Evolutionary conservation across 371 early-diverging fungal species (phyloP), one percentile per base, ranked within the genome.

Genomic region (Neoconidiobolus thromboides): DNA sequence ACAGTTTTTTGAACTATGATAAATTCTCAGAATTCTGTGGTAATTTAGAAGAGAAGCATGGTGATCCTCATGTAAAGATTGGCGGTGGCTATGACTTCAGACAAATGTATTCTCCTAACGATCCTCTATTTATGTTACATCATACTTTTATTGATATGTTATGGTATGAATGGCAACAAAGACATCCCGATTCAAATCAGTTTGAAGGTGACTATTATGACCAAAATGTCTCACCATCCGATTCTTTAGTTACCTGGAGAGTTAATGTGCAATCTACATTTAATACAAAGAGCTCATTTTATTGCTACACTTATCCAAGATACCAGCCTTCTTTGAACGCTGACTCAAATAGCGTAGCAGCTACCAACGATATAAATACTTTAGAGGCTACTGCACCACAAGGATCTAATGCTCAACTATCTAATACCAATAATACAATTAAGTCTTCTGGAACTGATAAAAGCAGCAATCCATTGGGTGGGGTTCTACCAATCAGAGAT

Each of bases 91-190:
- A 54, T 14, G 52, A 51, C 26, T 38, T 50, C 4, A 43, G 43
- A 4, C 40, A 38, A 3, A 49, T 60, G 50, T 12, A 6, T 44
- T 12, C 41, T 48, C 56, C 56, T 3, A 60, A 14, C 12, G 50
- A 47, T 37, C 60, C 60, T 4, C 15, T 49, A 2, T 60, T 60
- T 42, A 50, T 3, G 6, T 10, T 50, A 41, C 60, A 60, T 40
- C 60, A 60, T 42, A 10, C 14, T 14, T 40, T 48, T 43, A 36
- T 60, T 12, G 60, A 60, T 7, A 9, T 36, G 2, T 1, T 60
- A 1, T 60, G 47, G 41, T 2, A 43, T 37, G 42, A 68, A 36
- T 77, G 73, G 72, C 77, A 77, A 55, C 38, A 43, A 26, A 7
- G 26, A 12, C 15, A 55, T 43, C 56, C 42, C 0, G 14, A 55